phyloP scores from a whole-genome alignment of 352 stramenopile genomes.

The Phytopythium cucurbitacearum region DNA sequence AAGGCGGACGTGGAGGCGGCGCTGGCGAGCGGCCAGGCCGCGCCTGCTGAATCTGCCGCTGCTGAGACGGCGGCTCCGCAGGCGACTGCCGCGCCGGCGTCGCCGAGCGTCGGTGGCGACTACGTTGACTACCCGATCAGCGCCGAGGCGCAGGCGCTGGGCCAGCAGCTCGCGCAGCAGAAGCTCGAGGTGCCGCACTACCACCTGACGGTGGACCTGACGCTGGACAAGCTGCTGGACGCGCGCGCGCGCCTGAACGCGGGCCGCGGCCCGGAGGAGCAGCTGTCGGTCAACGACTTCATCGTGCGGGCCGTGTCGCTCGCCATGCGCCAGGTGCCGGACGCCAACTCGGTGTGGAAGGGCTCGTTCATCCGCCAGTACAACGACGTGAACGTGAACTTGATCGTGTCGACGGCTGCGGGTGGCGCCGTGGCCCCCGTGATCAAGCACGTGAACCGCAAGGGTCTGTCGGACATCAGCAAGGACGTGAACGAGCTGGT shows the following conservation, averaged over 20 bases:
- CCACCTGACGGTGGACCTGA: constrained; percentile 95
- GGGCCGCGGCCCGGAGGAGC: constrained; percentile 84
- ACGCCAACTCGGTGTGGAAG: constrained; percentile 87
- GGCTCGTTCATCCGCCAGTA: constrained; percentile 94
- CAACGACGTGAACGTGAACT: constrained; percentile 94
- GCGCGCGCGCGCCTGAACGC: constrained; percentile 90
- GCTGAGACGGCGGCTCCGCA: constrained; percentile 20
- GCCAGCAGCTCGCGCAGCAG: constrained; percentile 88
- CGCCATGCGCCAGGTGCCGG: constrained; percentile 95
- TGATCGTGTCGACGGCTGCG: constrained; percentile 63
- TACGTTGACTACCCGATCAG: constrained; percentile 94
- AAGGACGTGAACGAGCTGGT: constrained; percentile 72
- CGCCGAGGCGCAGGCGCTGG: constrained; percentile 64
- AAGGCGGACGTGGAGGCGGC: constrained; percentile 93
- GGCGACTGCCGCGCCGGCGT: constrained; percentile 16
- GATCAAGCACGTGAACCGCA: constrained; percentile 86
- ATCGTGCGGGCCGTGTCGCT: constrained; percentile 95
- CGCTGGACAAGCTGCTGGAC: constrained; percentile 89
- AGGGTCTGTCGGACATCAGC: constrained; percentile 90
- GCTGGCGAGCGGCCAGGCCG: constrained; percentile 55
- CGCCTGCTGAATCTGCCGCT: constrained; percentile 15
- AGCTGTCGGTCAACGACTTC: constrained; percentile 98
- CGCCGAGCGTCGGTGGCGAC: constrained; percentile 49
- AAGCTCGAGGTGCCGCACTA: constrained; percentile 97
- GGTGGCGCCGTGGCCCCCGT: constrained; percentile 96